Percentiles rank a stretch among this genome's conserved stretches.
phyloP scores from a whole-genome alignment of 2,329 filamentous ascomycete genomes.

The Cercospora sesami region DNA sequence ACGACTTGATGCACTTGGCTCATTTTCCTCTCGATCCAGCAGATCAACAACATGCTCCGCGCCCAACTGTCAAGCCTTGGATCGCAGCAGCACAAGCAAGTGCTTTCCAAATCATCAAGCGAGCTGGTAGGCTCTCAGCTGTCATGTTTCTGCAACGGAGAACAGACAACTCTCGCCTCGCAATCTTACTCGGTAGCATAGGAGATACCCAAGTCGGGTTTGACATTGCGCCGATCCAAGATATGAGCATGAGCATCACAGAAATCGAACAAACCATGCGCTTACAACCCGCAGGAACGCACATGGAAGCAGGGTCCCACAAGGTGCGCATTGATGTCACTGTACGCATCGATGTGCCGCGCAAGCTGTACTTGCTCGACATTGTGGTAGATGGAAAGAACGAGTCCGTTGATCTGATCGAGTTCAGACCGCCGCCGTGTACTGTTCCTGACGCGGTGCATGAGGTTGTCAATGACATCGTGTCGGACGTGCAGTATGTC shows the following conservation, averaged over 20 bases:
- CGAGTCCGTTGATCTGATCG: not conserved
- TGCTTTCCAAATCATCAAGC: conserved; percentile 20
- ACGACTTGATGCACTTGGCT: conserved; percentile 8
- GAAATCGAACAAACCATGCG: conserved; percentile 6
- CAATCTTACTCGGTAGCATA: conserved; percentile 21
- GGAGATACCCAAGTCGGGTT: conserved; percentile 23
- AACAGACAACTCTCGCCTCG: conserved; percentile 11
- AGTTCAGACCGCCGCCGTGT: not conserved
- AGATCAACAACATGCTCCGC: conserved; percentile 12
- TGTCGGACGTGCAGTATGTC: conserved; percentile 1
- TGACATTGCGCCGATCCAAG: not conserved
- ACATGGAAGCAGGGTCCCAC: conserved; percentile 10
- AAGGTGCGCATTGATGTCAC: conserved; percentile 3
- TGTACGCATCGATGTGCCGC: conserved; percentile 3
- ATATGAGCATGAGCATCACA: conserved; percentile 2
- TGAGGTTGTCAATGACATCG: conserved; percentile 1
- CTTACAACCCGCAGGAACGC: conserved; percentile 4
- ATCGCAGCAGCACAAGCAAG: conserved; percentile 11
- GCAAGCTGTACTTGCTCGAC: conserved; percentile 6
- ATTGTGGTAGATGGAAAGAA: not conserved
- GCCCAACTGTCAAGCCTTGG: conserved; percentile 10
- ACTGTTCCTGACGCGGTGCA: not conserved
- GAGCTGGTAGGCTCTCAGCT: conserved; percentile 15
- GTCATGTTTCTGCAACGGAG: conserved; percentile 17
- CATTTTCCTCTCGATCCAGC: not conserved